Evolutionary conservation across 1,284 basidiomycete genomes (phyloP), one percentile per base, ranked within the genome.

Genomic region (Porodaedalea pini): DNA sequence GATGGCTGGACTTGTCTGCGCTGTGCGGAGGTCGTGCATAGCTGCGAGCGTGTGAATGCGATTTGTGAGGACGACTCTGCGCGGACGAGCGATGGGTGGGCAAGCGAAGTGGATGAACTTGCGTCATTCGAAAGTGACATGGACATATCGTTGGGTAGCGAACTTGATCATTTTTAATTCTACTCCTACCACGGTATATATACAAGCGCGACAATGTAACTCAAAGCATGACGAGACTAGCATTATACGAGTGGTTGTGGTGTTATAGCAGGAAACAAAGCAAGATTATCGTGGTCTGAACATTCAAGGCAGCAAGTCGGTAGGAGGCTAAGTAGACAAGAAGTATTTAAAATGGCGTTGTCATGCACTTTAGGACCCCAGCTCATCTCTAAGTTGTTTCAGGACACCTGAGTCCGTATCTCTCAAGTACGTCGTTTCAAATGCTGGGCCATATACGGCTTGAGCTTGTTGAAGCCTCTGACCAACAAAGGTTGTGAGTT

Each of bases 1-100:
- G 77, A 79, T 11, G 78, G 76, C 19, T 95, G 93, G 93, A 81
- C 83, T 62, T 96, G 93, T 70, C 69, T 94, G 57, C 77, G 92
- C 45, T 96, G 93, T 67, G 78, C 78, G 4, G 77, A 82, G 58
- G 69, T 69, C 1, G 85, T 91, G 11, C 75, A 71, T 54, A 75
- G 75, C 54, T 83, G 81, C 3, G 82, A 87, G 51, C 71, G 81
- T 29, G 64, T 73, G 6, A 71, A 72, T 60, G 67, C 36, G 6
- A 43, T 53, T 10, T 23, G 25, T 10, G 43, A 64, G 19, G 57
- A 58, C 21, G 44, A 55, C n/a, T 37, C 57, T 31, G 17, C 51
- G 19, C 39, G 21, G 27, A 49, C 58, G 23, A 61, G 59, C 37
- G 59, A 61, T 23, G 59, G 56, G 11, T 57, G 50, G 56, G 56